These are phyloP conservation scores for Tubosaeta sp. DNA, from an alignment of 768 basidiomycete genomes.

Conservation along the genomic window DNA sequence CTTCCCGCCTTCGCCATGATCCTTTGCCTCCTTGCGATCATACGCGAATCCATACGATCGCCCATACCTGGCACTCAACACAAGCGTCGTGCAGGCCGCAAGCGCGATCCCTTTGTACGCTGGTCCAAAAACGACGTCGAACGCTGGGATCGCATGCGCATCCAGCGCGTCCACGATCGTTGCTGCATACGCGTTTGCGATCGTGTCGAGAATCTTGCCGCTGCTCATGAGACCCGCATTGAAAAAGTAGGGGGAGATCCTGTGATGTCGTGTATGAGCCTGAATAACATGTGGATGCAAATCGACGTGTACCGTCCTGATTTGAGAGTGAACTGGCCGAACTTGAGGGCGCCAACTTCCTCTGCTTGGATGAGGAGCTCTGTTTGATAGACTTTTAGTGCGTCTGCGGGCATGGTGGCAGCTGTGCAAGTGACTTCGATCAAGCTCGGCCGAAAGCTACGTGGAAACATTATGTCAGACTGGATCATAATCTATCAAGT, in stretches of 20 bases:
- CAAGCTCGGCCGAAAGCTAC: background rate
- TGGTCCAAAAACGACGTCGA: conserved; percentile 92
- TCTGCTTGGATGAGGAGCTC: conserved; percentile 69
- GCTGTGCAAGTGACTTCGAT: background rate
- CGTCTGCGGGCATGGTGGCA: conserved; percentile 16
- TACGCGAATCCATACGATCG: conserved; percentile 80
- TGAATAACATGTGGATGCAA: background rate
- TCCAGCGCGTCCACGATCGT: conserved; percentile 57
- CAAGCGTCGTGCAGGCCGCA: conserved; percentile 77
- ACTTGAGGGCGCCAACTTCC: conserved; percentile 72
- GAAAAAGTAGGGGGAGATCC: conserved; percentile 95
- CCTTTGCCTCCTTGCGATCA: conserved; percentile 93
- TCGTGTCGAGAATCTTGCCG: conserved; percentile 71
- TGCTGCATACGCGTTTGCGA: conserved; percentile 80
- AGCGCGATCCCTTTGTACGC: conserved; percentile 98
- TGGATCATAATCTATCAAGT: no score
- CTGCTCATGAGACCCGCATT: conserved; percentile 88
- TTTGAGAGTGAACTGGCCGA: conserved; percentile 91
- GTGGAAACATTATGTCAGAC: no score
- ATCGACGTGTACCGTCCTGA: conserved; percentile 72
- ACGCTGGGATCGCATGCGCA: conserved; percentile 32
- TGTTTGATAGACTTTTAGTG: conserved; percentile 48
- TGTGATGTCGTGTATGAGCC: conserved; percentile 24
- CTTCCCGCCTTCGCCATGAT: conserved; percentile 92
- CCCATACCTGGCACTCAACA: conserved; percentile 62